Conservation (phyloP, 371 early-diverging fungal species). For the Mucor racemosus region DNA sequence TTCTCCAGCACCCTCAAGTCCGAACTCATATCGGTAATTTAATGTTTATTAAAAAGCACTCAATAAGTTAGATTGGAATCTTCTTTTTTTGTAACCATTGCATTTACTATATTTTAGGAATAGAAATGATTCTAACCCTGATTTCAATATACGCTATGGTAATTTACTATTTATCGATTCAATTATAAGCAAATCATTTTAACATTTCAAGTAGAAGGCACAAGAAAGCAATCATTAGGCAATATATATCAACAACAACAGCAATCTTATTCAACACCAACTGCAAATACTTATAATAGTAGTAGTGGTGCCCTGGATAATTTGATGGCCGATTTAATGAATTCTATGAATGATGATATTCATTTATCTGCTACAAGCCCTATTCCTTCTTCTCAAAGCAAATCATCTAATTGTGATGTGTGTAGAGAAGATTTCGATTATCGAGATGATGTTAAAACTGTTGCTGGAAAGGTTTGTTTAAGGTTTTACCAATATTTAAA, state of each 20-base stretch:
- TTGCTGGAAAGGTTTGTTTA: slow-evolving; percentile 30
- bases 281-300: slow-evolving; percentile 7
- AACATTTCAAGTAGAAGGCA: slow-evolving; percentile 9
- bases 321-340: slow-evolving; percentile 64
- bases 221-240: slow-evolving; percentile 29
- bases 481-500: not conserved
- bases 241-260: slow-evolving; percentile 24
- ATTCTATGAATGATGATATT: slow-evolving; percentile 51
- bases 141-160: slow-evolving; percentile 21
- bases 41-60: slow-evolving; percentile 9
- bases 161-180: not conserved
- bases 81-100: slow-evolving; percentile 7
- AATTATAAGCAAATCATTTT: not conserved
- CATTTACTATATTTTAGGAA: slow-evolving; percentile 9
- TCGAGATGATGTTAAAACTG: slow-evolving; percentile 46
- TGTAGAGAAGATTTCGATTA: slow-evolving; percentile 51
- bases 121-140: slow-evolving; percentile 16
- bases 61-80: not conserved
- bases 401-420: slow-evolving; percentile 15
- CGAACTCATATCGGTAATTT: slow-evolving; percentile 34
- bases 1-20: slow-evolving; percentile 48
- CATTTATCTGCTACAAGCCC: slow-evolving; percentile 1
- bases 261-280: slow-evolving; percentile 14
- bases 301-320: slow-evolving; percentile 51
- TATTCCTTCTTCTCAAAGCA: slow-evolving; percentile 1